Evolutionary conservation across 257 asterid genomes (phyloP).

Genomic region (Solanum infundibuliforme): DNA sequence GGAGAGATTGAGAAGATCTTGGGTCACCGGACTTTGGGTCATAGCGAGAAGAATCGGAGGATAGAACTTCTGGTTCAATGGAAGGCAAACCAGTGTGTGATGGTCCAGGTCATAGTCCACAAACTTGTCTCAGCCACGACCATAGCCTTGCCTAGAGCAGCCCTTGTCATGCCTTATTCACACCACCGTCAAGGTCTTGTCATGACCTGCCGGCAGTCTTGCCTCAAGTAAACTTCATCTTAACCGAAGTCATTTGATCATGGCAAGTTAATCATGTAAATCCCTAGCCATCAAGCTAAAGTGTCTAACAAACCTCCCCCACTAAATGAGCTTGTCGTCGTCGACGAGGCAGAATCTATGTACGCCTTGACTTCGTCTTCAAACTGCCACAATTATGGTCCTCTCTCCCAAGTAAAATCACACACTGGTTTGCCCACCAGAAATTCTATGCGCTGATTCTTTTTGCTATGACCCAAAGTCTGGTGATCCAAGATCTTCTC

Average conservation of each 20-base stretch:
- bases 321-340: neutral
- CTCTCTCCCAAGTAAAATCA: neutral
- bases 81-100: neutral
- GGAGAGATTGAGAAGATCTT: neutral
- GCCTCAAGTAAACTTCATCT: neutral
- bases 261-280: neutral
- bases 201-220: neutral
- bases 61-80: neutral
- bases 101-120: neutral
- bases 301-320: neutral
- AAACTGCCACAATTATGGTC: neutral
- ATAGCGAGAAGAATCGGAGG: neutral
- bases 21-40: neutral
- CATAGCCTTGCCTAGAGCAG: neutral
- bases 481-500: neutral
- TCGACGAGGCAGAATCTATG: neutral
- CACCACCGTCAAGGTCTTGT: neutral
- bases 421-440: neutral
- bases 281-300: neutral
- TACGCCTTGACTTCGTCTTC: neutral
- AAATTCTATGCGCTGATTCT: neutral
- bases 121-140: neutral
- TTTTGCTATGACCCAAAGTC: neutral
- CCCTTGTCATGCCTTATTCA: neutral
- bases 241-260: neutral